phyloP scores from a whole-genome alignment of 768 basidiomycete species.

The Lentinula sp. region DNA sequence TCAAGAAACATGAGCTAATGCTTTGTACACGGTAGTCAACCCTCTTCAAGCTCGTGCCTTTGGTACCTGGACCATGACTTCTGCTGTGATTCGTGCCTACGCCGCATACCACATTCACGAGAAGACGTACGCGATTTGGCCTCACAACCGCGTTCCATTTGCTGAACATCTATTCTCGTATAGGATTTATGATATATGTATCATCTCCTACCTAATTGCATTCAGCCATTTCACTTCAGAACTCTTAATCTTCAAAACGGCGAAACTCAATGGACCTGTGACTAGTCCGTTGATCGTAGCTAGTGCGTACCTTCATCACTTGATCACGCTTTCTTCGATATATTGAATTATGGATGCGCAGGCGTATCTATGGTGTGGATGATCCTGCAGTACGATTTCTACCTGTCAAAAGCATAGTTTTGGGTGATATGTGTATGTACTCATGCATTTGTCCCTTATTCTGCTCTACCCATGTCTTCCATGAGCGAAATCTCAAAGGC shows the following conservation, averaged over 20 bases:
- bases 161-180: slow-evolving; percentile 3
- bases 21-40: slow-evolving; percentile 53
- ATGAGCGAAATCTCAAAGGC: no score
- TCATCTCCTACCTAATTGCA: slow-evolving; percentile 86
- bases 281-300: slow-evolving; percentile 80
- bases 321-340: slow-evolving; percentile 2
- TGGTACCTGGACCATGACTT: slow-evolving; percentile 84
- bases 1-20: not conserved
- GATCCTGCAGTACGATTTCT: slow-evolving; percentile 76
- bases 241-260: slow-evolving; percentile 73
- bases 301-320: slow-evolving; percentile 44
- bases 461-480: no score
- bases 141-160: slow-evolving; percentile 7
- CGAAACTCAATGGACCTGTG: slow-evolving; percentile 52
- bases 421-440: not conserved
- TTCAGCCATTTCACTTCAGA: slow-evolving; percentile 88
- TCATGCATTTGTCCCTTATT: not conserved
- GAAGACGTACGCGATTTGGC: slow-evolving; percentile 54
- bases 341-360: slow-evolving; percentile 22
- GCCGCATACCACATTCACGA: slow-evolving; percentile 86
- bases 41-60: slow-evolving; percentile 84
- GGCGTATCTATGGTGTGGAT: slow-evolving; percentile 78
- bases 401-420: slow-evolving; percentile 33
- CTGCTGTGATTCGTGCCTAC: slow-evolving; percentile 77
- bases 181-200: slow-evolving; percentile 86